Evolutionary conservation across 208 protist genomes (phyloP), one percentile per base, ranked within the genome.

Genomic region (Acanthamoeba royreba): DNA sequence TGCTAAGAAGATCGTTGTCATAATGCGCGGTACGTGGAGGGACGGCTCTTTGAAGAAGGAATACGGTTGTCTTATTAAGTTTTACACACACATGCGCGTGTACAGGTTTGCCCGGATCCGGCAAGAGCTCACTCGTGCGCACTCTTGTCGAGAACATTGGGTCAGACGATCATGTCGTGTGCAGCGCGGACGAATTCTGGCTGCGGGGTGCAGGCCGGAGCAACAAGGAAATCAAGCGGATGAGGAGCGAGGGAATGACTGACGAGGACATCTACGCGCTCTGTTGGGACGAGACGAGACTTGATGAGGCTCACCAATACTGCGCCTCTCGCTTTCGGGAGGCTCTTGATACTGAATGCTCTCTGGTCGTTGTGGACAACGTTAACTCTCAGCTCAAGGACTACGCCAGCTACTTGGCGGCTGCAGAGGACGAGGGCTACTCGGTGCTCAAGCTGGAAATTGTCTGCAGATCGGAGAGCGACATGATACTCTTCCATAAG

Each of bases 131-230:
- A 33, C 11, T 90, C n/a, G 53, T 66, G 38, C 42, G 38, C 28
- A 49, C 83, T 38, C 52, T 90, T 2, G n/a, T 17, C n/a, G 11
- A 33, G 43, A 83, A 28, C 17, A 42, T 49, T 33, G 66, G 28
- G 11, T 11, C 8, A 8, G 66, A 22, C 35, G 35, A 77, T 22
- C 9, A 52, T 53, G 46, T 49, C 25, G 22, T 90, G 17, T 90
- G 83, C 31, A 90, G 83, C 42, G 83, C 83, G 4, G 83, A 90
- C 52, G 83, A 90, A 35, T 90, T 69, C 31, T 90, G 83, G 83
- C 31, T 66, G 42, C 31, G 83, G 1, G 83, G 83, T 11, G 83
- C 49, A 4, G 52, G 83, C 38, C 9, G 35, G 11, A 90, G 52
- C 83, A 90, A 66, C 11, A n/a, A 49, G 22, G 83, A 90, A 38